phyloP scores from a whole-genome alignment of 441 rosid genomes.

The Arabidopsis hybrid region DNA sequence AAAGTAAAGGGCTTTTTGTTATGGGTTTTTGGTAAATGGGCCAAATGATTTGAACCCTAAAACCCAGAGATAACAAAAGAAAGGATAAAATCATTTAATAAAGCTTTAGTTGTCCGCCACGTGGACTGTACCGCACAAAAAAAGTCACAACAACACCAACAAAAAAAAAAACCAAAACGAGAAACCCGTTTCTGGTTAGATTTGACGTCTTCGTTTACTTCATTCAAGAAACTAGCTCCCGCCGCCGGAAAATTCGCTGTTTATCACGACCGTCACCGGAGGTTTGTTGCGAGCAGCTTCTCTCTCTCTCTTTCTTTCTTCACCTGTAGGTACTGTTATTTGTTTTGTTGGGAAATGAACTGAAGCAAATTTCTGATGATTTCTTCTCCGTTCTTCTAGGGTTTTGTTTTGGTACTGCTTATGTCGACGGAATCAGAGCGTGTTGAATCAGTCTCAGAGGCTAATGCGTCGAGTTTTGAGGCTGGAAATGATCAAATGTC shows the following conservation, averaged over 20 bases:
- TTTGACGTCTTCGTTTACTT: slow-evolving; percentile 40
- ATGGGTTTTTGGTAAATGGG: slow-evolving; percentile 33
- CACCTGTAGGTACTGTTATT: background rate
- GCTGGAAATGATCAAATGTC: slow-evolving; percentile 34
- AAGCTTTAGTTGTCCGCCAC: slow-evolving; percentile 37
- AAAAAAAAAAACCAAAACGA: background rate
- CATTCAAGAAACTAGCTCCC: slow-evolving; percentile 31
- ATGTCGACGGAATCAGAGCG: slow-evolving; percentile 55
- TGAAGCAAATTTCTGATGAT: slow-evolving; percentile 23
- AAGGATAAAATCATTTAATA: background rate
- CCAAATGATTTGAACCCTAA: slow-evolving; percentile 13
- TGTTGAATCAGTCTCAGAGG: slow-evolving; percentile 52
- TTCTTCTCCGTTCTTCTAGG: slow-evolving; percentile 28
- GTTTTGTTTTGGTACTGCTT: slow-evolving; percentile 35
- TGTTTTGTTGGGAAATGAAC: slow-evolving; percentile 6
- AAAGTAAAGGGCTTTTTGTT: slow-evolving; percentile 1
- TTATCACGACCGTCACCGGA: slow-evolving; percentile 27
- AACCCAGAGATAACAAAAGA: background rate
- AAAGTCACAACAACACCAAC: background rate
- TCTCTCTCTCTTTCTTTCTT: background rate
- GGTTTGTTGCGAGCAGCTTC: slow-evolving; percentile 10
- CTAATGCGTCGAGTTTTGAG: slow-evolving; percentile 26
- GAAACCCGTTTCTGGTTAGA: slow-evolving; percentile 36
- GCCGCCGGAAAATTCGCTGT: slow-evolving; percentile 37
- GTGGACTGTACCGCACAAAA: slow-evolving; percentile 23